Evolutionary conservation across 768 basidiomycete species (phyloP), one percentile per base, ranked within the genome.

Genomic region (Boletus sp.): DNA sequence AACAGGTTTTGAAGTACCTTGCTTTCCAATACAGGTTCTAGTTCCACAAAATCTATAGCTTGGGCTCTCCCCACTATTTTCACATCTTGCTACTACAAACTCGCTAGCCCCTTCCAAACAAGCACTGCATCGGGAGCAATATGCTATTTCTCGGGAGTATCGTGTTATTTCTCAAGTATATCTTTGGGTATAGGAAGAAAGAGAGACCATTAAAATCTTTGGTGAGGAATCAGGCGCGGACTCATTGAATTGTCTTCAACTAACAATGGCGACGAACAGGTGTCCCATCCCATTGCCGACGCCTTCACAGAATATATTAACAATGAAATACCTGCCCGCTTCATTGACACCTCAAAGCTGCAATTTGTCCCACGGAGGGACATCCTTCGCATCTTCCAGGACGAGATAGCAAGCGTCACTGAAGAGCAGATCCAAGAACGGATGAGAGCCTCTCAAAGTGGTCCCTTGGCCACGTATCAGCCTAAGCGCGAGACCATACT

Each of bases 251-350:
- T 7, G 14, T 2, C 21, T 21, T 29, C 23, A 10, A 9, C 41
- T 43, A 7, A 43, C 9, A 5, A 1, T 17, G 15, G 13, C 6
- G 13, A 43, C 13, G 8, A 37, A 17, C 21, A 57, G 48, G 34
- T 32, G 1, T 40, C 39, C 9, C 21, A 39, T 33, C 15, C 39
- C 21, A 58, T 58, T 15, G 25, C 7, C 7, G 49, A 47, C 5
- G 45, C 29, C 4, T 57, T 62, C 42, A 47, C 21, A 27, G 45
- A 56, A n/a, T 62, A 57, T 38, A 54, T 60, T n/a, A 29, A 50
- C 40, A 60, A 62, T 10, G 59, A 60, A 13, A 35, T 60, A 32
- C 59, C 59, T 1, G 9, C 47, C 35, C 54, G 54, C 2, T 39
- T 61, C 21, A 47, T 60, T 5, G 40, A 60, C 29, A 54, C 53